Base-by-base conservation (phyloP, 2,329 filamentous ascomycete species). In the Grosmannia serpens region DNA sequence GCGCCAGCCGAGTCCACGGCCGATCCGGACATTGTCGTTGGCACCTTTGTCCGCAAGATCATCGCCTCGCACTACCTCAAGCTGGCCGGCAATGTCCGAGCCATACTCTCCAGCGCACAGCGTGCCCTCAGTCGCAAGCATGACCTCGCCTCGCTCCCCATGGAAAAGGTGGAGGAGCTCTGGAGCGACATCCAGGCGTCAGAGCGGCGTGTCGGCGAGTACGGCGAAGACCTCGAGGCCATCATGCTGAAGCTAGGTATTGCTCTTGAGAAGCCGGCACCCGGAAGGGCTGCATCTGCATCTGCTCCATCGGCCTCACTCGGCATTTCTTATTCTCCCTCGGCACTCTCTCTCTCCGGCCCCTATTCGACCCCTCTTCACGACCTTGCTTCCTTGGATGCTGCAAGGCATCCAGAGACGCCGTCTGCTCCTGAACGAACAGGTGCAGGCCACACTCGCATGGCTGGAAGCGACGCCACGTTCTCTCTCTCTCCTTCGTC, bases 171-270 rank as follows among this genome's bases (percentile, higher is more conserved):
- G 4, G 66, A 67, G 63, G 64, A 63, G 22, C 59, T 65, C 29
- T 67, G 65, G 65, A 65, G 64, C 57, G 66, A 67, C 52, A 62
- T 61, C 47, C 66, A 67, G 55, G 63, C 64, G 6, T 65, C 63
- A 62, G 63, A 67, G 56, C 61, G 66, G 24, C 63, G 66, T 24
- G 64, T 63, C 58, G 65, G 62, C 26, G 64, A 67, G 54, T 67
- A 67, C 56, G 59, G 61, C 49, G 64, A 66, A 41, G 64, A 67
- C 52, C 61, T 67, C 24, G 65, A 65, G 58, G 60, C 58, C 29
- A 65, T 61, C 47, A 66, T 67, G 64, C 61, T 67, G 1, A 64
- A 66, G 58, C 61, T 67, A 6, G 61, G 63, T 27, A 64, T 67
- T 33, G 58, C 65, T 24, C 59, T 67, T 15, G 60, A 62, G 17